Evolutionary conservation across 108 stramenopile species (phyloP).

Genomic region (Pseudonitzschia multistriata): DNA sequence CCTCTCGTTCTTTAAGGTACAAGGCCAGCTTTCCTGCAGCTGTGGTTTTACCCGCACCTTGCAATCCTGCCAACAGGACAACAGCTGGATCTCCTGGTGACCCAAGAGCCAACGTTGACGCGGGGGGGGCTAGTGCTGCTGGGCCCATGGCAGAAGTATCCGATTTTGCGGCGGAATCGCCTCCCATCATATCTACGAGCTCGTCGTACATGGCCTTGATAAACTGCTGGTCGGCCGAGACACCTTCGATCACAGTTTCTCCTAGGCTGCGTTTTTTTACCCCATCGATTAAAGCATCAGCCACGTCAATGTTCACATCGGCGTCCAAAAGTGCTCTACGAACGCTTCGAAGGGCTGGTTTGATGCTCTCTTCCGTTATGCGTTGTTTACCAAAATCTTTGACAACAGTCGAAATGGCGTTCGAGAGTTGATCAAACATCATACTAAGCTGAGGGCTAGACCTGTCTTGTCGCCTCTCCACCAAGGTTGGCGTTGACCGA

Average conservation of each 20-base stretch:
- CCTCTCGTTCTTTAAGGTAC: constrained; percentile 82
- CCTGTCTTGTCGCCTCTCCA: not conserved
- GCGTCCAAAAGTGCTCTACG: constrained; percentile 87
- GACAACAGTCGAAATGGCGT: constrained; percentile 67
- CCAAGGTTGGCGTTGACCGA: not conserved
- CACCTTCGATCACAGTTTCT: constrained; percentile 76
- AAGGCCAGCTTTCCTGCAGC: constrained; percentile 75
- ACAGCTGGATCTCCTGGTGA: constrained; percentile 68
- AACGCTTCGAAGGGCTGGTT: constrained; percentile 80
- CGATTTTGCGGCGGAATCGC: constrained; percentile 38
- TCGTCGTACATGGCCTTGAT: constrained; percentile 96
- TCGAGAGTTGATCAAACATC: constrained; percentile 88
- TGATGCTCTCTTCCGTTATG: constrained; percentile 80
- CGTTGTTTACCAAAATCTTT: constrained; percentile 69
- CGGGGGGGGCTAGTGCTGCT: constrained; percentile 32
- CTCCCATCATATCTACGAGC: constrained; percentile 91
- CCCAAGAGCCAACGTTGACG: constrained; percentile 59
- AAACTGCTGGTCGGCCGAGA: constrained; percentile 92
- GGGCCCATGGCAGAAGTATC: constrained; percentile 2
- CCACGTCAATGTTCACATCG: constrained; percentile 88
- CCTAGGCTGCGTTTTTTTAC: constrained; percentile 87
- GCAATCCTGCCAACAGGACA: constrained; percentile 91
- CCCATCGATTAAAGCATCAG: constrained; percentile 85
- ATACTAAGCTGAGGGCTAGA: constrained; percentile 42
- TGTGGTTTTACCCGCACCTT: constrained; percentile 88